Evolutionary conservation across 345 rosid genomes (phyloP).

Genomic region (Arabis alpina): DNA sequence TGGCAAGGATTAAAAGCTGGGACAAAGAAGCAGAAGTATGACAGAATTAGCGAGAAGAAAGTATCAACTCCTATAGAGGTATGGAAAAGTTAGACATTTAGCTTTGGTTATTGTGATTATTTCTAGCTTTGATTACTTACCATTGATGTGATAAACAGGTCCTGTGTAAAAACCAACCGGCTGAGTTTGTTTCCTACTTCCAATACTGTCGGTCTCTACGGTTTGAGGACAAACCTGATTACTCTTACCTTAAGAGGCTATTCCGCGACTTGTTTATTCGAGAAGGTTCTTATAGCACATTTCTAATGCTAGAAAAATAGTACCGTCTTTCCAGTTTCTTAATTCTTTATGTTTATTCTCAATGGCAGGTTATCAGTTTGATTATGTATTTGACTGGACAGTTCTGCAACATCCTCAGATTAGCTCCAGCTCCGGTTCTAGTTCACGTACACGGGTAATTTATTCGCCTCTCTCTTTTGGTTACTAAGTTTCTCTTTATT

Average conservation of each 20-base stretch:
- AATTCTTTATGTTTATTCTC: background rate
- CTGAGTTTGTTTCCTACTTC: constrained; percentile 76
- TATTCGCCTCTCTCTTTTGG: background rate
- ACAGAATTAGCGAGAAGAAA: constrained; percentile 82
- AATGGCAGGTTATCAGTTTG: constrained; percentile 71
- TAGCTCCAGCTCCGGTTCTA: constrained; percentile 63
- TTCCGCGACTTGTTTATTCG: constrained; percentile 82
- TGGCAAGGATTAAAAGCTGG: constrained; percentile 90
- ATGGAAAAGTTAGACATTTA: background rate
- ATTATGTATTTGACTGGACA: constrained; percentile 83
- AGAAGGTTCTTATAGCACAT: constrained; percentile 53
- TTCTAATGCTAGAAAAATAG: background rate
- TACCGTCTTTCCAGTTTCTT: background rate
- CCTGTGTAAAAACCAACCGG: constrained; percentile 67
- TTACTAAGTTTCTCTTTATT: background rate
- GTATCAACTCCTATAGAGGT: constrained; percentile 81
- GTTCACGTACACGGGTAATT: constrained; percentile 61
- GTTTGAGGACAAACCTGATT: constrained; percentile 85
- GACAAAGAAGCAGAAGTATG: constrained; percentile 83
- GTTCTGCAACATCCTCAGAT: constrained; percentile 70
- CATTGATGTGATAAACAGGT: constrained; percentile 47
- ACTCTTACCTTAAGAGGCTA: constrained; percentile 83
- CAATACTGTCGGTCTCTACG: constrained; percentile 76
- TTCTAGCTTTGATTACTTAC: constrained; percentile 5
- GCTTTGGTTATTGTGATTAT: background rate